Conservation (phyloP, 768 basidiomycete species). For the Leccinum longicurvipes region DNA sequence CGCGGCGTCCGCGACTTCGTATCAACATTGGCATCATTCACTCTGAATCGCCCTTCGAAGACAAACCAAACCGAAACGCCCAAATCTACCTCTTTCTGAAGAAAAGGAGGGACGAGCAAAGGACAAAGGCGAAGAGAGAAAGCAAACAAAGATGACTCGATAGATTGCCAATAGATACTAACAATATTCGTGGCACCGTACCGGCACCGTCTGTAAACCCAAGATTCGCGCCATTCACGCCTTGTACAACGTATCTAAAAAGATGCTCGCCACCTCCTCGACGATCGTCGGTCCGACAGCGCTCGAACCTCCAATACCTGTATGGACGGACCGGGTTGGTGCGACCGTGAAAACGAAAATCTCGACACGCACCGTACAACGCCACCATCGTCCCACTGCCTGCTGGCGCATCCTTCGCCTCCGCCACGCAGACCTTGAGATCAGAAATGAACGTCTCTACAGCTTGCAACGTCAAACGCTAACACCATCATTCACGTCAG, state of each 20-base stretch:
- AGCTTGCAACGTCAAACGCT: slow-evolving; percentile 77
- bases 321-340: too few relatives aligned
- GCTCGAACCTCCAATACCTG: slow-evolving; percentile 80
- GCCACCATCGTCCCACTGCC: slow-evolving; percentile 88
- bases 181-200: background rate
- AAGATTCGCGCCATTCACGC: slow-evolving; percentile 40
- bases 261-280: slow-evolving; percentile 70
- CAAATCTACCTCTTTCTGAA: too few relatives aligned
- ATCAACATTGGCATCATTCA: too few relatives aligned
- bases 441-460: slow-evolving; percentile 83
- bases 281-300: slow-evolving; percentile 81
- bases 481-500: background rate
- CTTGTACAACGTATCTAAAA: slow-evolving; percentile 81
- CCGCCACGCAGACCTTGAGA: slow-evolving; percentile 70
- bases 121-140: too few relatives aligned
- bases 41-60: too few relatives aligned
- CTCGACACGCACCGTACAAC: slow-evolving; percentile 68
- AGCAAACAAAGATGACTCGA: background rate
- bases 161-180: too few relatives aligned
- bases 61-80: too few relatives aligned
- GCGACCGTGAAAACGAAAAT: background rate
- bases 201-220: too few relatives aligned
- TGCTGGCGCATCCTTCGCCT: slow-evolving; percentile 58
- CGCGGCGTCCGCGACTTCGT: too few relatives aligned
- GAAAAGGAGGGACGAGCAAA: too few relatives aligned